Conservation (phyloP, 139 green algal genomes). For the Auxenochlorella protothecoides region DNA sequence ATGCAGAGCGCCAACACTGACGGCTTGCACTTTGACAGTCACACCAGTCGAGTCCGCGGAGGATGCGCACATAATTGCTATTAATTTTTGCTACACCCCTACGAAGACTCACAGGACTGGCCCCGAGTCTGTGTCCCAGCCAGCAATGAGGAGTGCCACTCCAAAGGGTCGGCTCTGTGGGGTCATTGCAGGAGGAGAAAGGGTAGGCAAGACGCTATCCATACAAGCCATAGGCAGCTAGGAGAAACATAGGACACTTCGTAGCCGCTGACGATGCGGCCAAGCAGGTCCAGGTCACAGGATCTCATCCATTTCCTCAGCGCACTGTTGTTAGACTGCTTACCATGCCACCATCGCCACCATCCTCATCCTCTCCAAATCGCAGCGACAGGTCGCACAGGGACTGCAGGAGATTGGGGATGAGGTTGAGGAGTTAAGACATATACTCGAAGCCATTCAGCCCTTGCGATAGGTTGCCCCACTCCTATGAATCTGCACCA, state of each 20-base stretch:
- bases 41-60: too few relatives aligned
- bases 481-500: too few relatives aligned
- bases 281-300: too few relatives aligned
- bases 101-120: slow-evolving; percentile 58
- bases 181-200: background rate
- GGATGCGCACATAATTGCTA: too few relatives aligned
- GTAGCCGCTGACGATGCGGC: too few relatives aligned
- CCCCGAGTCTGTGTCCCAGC: slow-evolving; percentile 71
- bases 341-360: slow-evolving; percentile 60
- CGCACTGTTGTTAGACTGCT: background rate
- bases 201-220: background rate
- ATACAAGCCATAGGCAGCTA: background rate
- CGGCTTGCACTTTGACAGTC: too few relatives aligned
- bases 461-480: too few relatives aligned
- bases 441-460: too few relatives aligned
- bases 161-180: slow-evolving; percentile 91
- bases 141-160: slow-evolving; percentile 91
- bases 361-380: slow-evolving; percentile 90
- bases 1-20: too few relatives aligned
- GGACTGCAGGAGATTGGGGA: slow-evolving; percentile 22
- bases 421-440: background rate
- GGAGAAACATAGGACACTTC: background rate
- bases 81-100: background rate
- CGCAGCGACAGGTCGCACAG: slow-evolving; percentile 90
- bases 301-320: too few relatives aligned